Base-by-base conservation (phyloP, 208 protist genomes). In the Entamoeba histolytica region DNA sequence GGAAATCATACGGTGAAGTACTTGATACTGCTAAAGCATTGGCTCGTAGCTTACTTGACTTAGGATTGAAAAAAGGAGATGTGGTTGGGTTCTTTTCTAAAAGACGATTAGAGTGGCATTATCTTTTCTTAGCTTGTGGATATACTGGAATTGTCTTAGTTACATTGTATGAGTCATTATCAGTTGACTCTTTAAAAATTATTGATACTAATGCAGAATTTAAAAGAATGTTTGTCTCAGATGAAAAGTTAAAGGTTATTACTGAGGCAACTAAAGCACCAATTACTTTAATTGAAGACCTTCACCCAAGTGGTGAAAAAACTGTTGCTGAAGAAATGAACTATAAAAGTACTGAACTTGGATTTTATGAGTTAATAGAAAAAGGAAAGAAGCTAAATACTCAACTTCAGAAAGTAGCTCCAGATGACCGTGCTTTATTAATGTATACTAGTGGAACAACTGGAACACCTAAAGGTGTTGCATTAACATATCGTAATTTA, bases 381-480 rank as follows among this genome's bases (percentile, higher is more conserved):
- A 57, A 15, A 31, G 19, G 28, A 7, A 17, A 55, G 17, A n/a
- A 51, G 3, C 8, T 12, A 57, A 3, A 87, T 49, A 92, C 93
- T 69, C 4, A 91, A 23, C 44, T 23, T 10, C 92, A 92, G 0
- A 51, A 94, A 23, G 94, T 95, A 4, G 95, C 92, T 49, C 19
- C 23, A 39, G 52, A 93, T 3, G 93, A 94, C 69, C 5, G 92
- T 19, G 55, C 47, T 8, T 93, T 92, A 12, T 55, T 95, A 14
- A 92, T 95, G 4, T 95, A 94, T 73, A 95, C 94, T 28, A 69
- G 35, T 92, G 94, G 94, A 28, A 95, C 94, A 6, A 92, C 94
- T 49, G 94, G 94, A 28, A 92, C 91, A 3, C 94, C 93, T 28
- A 95, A 95, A 44, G 94, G 94, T 15, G 94, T 69, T 17, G 31